Base-by-base conservation (phyloP, 129 eudicot species). In the Escallonia herrerae region DNA sequence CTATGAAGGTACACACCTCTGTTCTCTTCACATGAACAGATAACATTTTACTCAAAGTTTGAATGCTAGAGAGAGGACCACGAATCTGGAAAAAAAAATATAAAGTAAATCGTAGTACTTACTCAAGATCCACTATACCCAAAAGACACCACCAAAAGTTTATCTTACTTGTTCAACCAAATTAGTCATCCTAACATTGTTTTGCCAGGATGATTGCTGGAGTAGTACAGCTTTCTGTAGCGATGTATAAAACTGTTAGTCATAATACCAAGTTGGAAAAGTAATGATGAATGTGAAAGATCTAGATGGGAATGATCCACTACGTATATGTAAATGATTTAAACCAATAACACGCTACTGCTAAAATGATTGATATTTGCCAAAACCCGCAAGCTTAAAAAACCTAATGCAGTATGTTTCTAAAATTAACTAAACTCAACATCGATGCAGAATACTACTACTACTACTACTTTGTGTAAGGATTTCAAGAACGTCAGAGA, bases 201-300 rank as follows among this genome's bases (percentile, higher is more conserved):
- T 94, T 84, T 94, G 99, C 99, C 99, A 94, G n/a, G 99, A 81
- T 33, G 96, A 83, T 75, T 94, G 95, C 73, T 89, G 97, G 68
- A 89, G 90, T 71, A 89, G 56, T 87, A 94, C 73, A 72, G 95
- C 87, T 86, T 94, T 94, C 99, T 94, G 89, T 55, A 54, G 57
- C 56, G 55, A 40, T 44, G 74, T 61, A 70, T 13, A 63, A 58
- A 58, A 63, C 63, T n/a, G 44, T 70, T 64, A 71, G 64, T 70
- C 2, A 8, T 44, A 56, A 47, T 8, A 43, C 3, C 10, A 60
- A 53, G 57, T 56, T 10, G 44, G 22, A 41, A 43, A 59, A 37
- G 40, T 42, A 9, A 43, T 10, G 53, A 53, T 50, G 3, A 46
- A 42, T 45, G 42, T 22, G 33, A 22, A 22, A 22, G 33, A 22